Conservation (phyloP, 768 basidiomycete genomes). For the Tricholoma furcatifolium region DNA sequence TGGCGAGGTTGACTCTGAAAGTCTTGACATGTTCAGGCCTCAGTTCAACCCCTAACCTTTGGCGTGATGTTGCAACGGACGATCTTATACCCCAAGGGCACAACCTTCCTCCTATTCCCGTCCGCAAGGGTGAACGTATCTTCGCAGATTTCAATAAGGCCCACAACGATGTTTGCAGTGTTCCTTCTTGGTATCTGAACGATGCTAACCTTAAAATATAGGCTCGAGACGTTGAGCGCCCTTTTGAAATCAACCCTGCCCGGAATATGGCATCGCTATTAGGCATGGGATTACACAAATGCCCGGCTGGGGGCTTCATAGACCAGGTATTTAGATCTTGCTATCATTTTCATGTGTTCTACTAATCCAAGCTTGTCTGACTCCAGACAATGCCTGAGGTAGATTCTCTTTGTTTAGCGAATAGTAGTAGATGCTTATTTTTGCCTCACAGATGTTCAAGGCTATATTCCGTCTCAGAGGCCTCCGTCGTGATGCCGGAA, state of each 20-base stretch:
- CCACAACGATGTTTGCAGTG: conserved; percentile 15
- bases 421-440: not conserved
- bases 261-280: conserved; percentile 17
- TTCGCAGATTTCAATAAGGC: conserved; percentile 14
- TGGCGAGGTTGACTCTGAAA: not conserved
- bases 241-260: conserved; percentile 8
- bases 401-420: no score
- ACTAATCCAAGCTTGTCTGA: not conserved
- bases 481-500: conserved; percentile 10
- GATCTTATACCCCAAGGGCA: conserved; percentile 11
- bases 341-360: not conserved
- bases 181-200: not conserved
- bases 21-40: conserved; percentile 11
- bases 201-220: not conserved
- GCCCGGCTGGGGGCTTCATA: conserved; percentile 21
- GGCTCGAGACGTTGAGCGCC: conserved; percentile 12
- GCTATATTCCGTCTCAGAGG: conserved; percentile 16
- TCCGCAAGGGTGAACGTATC: conserved; percentile 17
- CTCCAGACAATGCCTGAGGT: conserved; percentile 25
- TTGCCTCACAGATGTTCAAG: conserved; percentile 13
- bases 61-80: conserved; percentile 13
- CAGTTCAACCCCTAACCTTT: conserved; percentile 14
- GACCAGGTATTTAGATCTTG: conserved; percentile 15
- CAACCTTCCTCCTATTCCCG: conserved; percentile 6
- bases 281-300: conserved; percentile 25